These are phyloP conservation scores for Leucosporidium scottii DNA, from an alignment of 768 basidiomycete species.

Conservation along the genomic window DNA sequence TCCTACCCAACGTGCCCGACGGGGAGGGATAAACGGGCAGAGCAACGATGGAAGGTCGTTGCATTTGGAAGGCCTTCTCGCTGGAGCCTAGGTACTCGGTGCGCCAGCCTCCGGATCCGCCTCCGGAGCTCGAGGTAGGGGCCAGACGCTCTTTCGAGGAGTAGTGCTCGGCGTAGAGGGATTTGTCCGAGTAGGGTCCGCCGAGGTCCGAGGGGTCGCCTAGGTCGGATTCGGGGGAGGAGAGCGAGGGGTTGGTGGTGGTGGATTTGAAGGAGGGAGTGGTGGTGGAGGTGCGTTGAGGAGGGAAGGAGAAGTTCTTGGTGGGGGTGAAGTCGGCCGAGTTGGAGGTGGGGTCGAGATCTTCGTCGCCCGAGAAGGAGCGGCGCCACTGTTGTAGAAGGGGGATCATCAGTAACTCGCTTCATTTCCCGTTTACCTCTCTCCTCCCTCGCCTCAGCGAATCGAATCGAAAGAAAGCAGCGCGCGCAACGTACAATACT, in stretches of 20 bases:
- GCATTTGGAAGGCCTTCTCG: constrained; percentile 5
- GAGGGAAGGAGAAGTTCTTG: constrained; percentile 23
- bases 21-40: constrained; percentile 29
- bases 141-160: background rate
- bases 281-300: background rate
- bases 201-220: background rate
- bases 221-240: background rate
- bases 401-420: too few species aligned
- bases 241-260: constrained; percentile 8
- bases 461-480: too few species aligned
- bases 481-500: constrained; percentile 2
- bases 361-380: too few species aligned
- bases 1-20: background rate
- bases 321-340: constrained; percentile 2
- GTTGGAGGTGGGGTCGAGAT: constrained; percentile 4
- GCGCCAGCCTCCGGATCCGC: constrained; percentile 10
- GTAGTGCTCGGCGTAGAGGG: background rate
- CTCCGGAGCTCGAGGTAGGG: background rate
- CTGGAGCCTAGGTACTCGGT: constrained; percentile 26
- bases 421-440: too few species aligned
- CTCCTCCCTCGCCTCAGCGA: too few species aligned
- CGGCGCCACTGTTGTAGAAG: too few species aligned
- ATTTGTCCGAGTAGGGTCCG: background rate
- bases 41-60: constrained; percentile 29
- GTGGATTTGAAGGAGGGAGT: background rate